Base-by-base conservation (phyloP, 148 eudicot species). In the Rhododendron griersonianum region DNA sequence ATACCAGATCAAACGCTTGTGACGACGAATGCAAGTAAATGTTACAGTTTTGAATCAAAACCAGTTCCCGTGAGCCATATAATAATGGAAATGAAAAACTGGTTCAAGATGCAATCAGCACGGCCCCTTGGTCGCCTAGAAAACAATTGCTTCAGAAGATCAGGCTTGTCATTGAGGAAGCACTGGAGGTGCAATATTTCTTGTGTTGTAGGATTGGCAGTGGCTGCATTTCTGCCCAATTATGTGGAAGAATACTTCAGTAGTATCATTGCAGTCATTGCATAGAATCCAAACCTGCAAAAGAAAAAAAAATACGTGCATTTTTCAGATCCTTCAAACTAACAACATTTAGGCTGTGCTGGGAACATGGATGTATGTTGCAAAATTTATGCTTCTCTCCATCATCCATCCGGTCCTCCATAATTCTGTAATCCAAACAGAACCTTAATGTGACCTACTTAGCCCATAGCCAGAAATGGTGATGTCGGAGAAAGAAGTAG, bases 161-260 rank as follows among this genome's bases (percentile, higher is more conserved):
- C 11, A 23, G 48, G 7, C 28, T 76, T 79, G 75, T 89, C 80
- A 84, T 85, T 91, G 91, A 87, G 98, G 98, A 90, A 94, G 93
- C 85, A 94, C 94, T 8, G 99, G 99, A 65, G 97, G 94, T 3
- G 94, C 92, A 78, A 95, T 93, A 33, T 90, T 90, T 15, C 99
- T 92, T 67, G 99, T 96, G 53, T 96, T 96, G 83, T 95, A 96
- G 39, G 99, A 96, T 47, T 82, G 85, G 87, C 99, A 96, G 78
- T 96, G 98, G 85, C 91, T 89, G 93, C 99, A 96, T 88, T 96
- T 96, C 89, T 95, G 99, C 25, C 99, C 99, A 30, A 96, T 83
- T 81, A 96, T 91, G 92, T 96, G 99, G 91, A 94, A 96, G 92
- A 90, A 88, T 47, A 94, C 98, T 81, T 95, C 98, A 1, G 98